A percentile compares a stretch with the other conserved stretches of the same genome.
Evolutionary conservation across 768 basidiomycete genomes (phyloP).

Genomic region (Pleurotus tuber-regium): DNA sequence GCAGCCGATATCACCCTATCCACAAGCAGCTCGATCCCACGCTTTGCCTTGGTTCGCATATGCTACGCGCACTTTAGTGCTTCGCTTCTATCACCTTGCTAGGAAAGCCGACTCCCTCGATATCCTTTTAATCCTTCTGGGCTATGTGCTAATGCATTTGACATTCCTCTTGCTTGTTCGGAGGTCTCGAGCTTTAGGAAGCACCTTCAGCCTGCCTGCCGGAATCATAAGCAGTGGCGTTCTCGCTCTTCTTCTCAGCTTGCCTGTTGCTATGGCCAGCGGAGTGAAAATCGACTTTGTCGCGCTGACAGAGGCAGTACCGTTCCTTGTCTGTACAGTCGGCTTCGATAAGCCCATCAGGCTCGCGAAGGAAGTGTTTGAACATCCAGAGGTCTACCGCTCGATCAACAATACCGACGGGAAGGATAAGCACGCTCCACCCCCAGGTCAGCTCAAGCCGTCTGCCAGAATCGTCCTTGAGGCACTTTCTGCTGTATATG

Average conservation of each 20-base stretch:
- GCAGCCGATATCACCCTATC: constrained; percentile 63
- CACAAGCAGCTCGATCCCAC: constrained; percentile 55
- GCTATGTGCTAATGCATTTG: constrained; percentile 93
- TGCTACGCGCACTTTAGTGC: constrained; percentile 68
- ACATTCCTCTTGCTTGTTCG: constrained; percentile 91
- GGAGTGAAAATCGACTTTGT: constrained; percentile 92
- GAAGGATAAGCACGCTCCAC: constrained; percentile 29
- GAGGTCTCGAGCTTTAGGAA: constrained; percentile 85
- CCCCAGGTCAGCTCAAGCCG: constrained; percentile 51
- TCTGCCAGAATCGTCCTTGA: constrained; percentile 84
- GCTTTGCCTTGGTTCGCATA: constrained; percentile 72
- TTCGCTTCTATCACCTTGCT: constrained; percentile 84
- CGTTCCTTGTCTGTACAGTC: constrained; percentile 96
- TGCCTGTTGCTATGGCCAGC: constrained; percentile 71
- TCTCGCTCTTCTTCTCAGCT: constrained; percentile 80
- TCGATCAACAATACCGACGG: constrained; percentile 35
- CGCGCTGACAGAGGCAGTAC: constrained; percentile 90
- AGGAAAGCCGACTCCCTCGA: constrained; percentile 62
- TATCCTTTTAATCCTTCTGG: constrained; percentile 89
- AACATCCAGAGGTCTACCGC: constrained; percentile 60
- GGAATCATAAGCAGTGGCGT: constrained; percentile 80
- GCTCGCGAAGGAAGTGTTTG: constrained; percentile 86
- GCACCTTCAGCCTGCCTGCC: constrained; percentile 50
- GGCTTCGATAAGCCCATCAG: constrained; percentile 97
- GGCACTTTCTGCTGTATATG: constrained; percentile 75